Evolutionary conservation across 208 protist species (phyloP), one percentile per base, ranked within the genome.

Genomic region (Leishmania major): DNA sequence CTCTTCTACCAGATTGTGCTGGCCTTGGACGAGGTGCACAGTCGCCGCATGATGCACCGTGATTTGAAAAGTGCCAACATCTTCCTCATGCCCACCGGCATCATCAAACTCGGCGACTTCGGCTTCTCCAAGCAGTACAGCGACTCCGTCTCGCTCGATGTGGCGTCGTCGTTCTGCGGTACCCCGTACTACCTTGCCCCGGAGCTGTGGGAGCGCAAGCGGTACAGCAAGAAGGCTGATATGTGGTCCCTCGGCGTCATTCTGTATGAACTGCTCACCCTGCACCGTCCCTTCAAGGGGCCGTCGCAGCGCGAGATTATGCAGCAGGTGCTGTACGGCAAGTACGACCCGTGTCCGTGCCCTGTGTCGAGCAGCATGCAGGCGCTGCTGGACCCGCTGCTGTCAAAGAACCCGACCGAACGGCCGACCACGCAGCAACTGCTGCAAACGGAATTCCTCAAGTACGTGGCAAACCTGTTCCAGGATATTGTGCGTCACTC

Each of bases 141-240:
- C 55, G 92, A 95, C 80, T 94, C 93, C 37, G 90, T 97, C 43
- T 97, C 93, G 13, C 78, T 92, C 64, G 91, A 92, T 60, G 93
- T 97, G 40, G 93, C 88, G 31, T 90, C 84, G 15, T 92, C 93
- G 47, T 97, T 97, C 84, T 97, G 94, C 78, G 96, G 95, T 64
- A 97, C 94, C n/a, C 96, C 97, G 3, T 98, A 98, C 84, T 99
- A 98, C 86, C 88, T 99, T n/a, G 92, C 94, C 13, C 97, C 97
- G 6, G 96, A 99, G 85, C 82, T 99, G 40, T 98, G 94, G 90
- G 86, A 97, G 77, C 82, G 95, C 80, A 95, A 97, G 82, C 89
- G 91, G 45, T 99, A 99, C 90, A 98, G 97, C 87, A 94, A 97
- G 80, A 99, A 99, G 88, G 87, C 89, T 13, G 97, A 99, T 84